Percentiles rank a stretch among this genome's conserved stretches.
phyloP scores from a whole-genome alignment of 2,329 filamentous ascomycete species.

The Paecilomyces sp. region DNA sequence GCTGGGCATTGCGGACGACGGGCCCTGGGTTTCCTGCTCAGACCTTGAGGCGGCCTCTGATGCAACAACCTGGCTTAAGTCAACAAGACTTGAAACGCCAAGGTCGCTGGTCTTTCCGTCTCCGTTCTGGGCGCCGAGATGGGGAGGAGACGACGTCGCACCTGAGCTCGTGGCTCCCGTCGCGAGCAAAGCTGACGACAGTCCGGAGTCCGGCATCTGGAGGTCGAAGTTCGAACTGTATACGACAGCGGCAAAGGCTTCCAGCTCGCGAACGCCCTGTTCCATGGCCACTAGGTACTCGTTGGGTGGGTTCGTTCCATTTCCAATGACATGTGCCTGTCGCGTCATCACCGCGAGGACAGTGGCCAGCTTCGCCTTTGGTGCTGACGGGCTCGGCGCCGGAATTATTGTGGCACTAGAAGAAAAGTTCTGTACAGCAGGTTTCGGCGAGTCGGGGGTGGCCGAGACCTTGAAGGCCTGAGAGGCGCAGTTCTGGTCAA shows the following conservation, averaged over 20 bases:
- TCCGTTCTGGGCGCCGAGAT: slow-evolving; percentile 14
- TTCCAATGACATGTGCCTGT: slow-evolving; percentile 84
- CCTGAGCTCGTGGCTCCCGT: slow-evolving; percentile 4
- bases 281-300: slow-evolving; percentile 39
- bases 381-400: slow-evolving; percentile 23
- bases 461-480: slow-evolving; percentile 62
- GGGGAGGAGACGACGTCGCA: slow-evolving; percentile 12
- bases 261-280: slow-evolving; percentile 39
- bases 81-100: not conserved
- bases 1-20: not conserved
- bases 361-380: slow-evolving; percentile 71
- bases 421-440: slow-evolving; percentile 35
- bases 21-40: not conserved
- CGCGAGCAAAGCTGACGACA: slow-evolving; percentile 7
- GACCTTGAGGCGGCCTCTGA: slow-evolving; percentile 4
- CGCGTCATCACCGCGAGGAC: slow-evolving; percentile 82
- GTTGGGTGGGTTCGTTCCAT: slow-evolving; percentile 48
- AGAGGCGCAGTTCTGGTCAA: slow-evolving; percentile 72
- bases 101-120: slow-evolving; percentile 4
- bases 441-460: not conserved
- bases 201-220: slow-evolving; percentile 19
- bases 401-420: slow-evolving; percentile 37
- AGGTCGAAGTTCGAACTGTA: slow-evolving; percentile 42
- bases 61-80: not conserved
- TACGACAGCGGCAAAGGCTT: slow-evolving; percentile 43